Evolutionary conservation across 768 basidiomycete species (phyloP), one percentile per base, ranked within the genome.

Genomic region (Mycena belliarum): DNA sequence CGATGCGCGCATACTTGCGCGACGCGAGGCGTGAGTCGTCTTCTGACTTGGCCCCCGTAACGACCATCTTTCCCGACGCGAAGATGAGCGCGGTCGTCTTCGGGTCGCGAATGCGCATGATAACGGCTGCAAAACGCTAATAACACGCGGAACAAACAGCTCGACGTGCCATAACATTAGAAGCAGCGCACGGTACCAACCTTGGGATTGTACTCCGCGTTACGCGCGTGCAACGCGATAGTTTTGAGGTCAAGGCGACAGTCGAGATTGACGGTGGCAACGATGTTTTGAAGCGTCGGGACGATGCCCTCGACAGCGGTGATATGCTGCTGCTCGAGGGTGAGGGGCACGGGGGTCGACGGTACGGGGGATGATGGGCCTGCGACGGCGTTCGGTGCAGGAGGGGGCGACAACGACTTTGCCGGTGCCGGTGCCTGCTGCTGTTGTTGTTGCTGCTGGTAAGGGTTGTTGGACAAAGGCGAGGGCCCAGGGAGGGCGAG

Each of bases 31-130:
- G 85, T 66, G 94, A 95, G 69, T 99, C 95, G 73, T 98, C 96
- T 75, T 98, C 96, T 29, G 92, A 94, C 82, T 98, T 99, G 46
- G 97, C 97, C 71, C 97, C 97, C 38, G 97, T 98, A 57, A 98
- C 96, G 73, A 99, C 97, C 93, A 99, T 98, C 85, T 98, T 99
- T 70, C 97, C 97, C 56, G 94, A 96, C 32, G 97, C 97, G 74
- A 99, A 99, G 75, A 99, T 98, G 66, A 99, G 86, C 23, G 96
- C 97, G 49, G 97, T 99, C 58, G 97, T 99, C 82, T 99, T 99
- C 49, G 97, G 97, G 67, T 98, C 97, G 65, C 97, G 95, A 70
- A 99, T 98, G 75, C 97, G 93, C 97, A 99, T 99, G 78, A 99
- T 98, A 66, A 98, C 97, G 59, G 97, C 97, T 66, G 96, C 97